These are phyloP conservation scores for Wickerhamiella australiensis DNA, from an alignment of 805 yeast genomes.

Conservation along the genomic window DNA sequence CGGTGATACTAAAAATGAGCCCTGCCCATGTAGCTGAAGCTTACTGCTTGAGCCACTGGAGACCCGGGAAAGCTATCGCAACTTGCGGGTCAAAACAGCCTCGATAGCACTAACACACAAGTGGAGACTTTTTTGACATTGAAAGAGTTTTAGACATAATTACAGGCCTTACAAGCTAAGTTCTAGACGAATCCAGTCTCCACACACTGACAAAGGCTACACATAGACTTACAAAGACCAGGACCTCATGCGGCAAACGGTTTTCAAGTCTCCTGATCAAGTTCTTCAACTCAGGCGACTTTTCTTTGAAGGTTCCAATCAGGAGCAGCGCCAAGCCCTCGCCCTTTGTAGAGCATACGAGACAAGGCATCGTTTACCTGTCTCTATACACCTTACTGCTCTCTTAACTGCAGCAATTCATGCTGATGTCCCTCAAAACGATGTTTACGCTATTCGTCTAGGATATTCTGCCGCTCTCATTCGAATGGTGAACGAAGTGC, in stretches of 20 bases:
- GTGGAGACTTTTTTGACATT: too few relatives aligned
- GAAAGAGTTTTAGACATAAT: too few relatives aligned
- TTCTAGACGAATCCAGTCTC: too few relatives aligned
- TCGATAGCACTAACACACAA: too few relatives aligned
- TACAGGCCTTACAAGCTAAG: too few relatives aligned
- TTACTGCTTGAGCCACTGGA: too few relatives aligned
- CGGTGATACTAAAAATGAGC: too few relatives aligned
- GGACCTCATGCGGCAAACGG: conserved; percentile 15
- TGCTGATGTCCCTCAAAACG: conserved; percentile 19
- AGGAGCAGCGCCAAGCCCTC: conserved; percentile 19
- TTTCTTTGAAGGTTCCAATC: conserved; percentile 17
- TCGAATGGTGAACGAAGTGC: conserved; percentile 78
- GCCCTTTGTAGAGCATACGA: conserved; percentile 20
- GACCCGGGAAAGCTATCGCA: too few relatives aligned
- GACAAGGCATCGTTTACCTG: conserved; percentile 22
- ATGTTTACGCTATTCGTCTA: conserved; percentile 21
- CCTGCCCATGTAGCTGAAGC: too few relatives aligned
- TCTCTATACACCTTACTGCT: conserved; percentile 22
- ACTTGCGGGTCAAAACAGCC: too few relatives aligned
- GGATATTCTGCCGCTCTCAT: conserved; percentile 39
- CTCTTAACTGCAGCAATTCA: conserved; percentile 19
- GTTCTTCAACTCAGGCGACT: conserved; percentile 16
- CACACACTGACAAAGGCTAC: background rate
- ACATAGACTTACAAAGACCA: background rate
- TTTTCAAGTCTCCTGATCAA: conserved; percentile 16